Base-by-base conservation (phyloP, 2,329 filamentous ascomycete species). In the Hypoxylon sp. region DNA sequence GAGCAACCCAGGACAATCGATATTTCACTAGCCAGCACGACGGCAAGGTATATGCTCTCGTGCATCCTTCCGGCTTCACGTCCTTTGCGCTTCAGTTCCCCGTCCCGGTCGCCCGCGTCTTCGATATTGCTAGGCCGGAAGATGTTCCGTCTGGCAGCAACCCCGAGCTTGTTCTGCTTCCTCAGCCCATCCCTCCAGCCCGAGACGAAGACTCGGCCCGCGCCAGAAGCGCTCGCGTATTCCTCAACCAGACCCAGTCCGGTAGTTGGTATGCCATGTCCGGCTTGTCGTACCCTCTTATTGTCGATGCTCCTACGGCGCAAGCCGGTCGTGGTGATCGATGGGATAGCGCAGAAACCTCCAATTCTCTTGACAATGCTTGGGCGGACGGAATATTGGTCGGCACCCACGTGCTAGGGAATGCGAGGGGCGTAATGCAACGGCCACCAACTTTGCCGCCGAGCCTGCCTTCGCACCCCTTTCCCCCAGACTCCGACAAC, bases 181-280 rank as follows among this genome's bases (percentile, higher is more conserved):
- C 94, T 1, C 95, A 98, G 70, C 95, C 95, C 0, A 79, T 86
- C 18, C 86, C 91, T 66, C 88, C 83, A 1, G 72, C 78, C 3
- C 76, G 78, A 15, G 79, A 85, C 48, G 77, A 81, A n/a, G 73
- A 77, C 2, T 75, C 77, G 13, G 77, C 77, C 21, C 78, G 81
- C 29, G 80, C 83, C 42, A 81, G 87, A 26, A 83, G 81, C 62
- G 82, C 83, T 60, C 87, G 85, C 54, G 87, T 97, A 0, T 96
- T 95, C 70, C 82, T 98, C 57, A 97, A 97, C 72, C 89, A 88
- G 65, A 97, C 93, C 1, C 85, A 90, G 53, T 79, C 81, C n/a
- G 94, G 93, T 24, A 90, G 90, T 59, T 98, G 94, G 92, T 99
- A 94, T 73, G 95, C 93, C 26, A 83, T 98, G 76, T 97, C 94